Evolutionary conservation across 208 protist species (phyloP), one percentile per base, ranked within the genome.

Genomic region (Strigomonas galati): DNA sequence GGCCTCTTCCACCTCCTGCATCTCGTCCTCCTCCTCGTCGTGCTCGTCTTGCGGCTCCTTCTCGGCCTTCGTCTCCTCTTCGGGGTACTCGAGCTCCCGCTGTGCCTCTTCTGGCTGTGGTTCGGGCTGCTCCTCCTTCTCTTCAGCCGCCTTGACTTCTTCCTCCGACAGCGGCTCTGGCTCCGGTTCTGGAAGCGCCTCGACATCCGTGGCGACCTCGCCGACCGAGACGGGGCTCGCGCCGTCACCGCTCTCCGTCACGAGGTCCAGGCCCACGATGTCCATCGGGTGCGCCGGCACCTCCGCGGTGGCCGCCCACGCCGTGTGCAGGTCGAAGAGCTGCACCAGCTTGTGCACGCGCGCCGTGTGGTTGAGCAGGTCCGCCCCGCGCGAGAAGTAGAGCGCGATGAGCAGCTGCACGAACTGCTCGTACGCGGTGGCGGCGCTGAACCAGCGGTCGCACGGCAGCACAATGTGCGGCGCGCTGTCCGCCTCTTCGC

Each of bases 381-480:
- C 71, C 46, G 63, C 66, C 6, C 67, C 71, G 40, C 74, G 73
- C 35, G 78, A 62, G 35, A 81, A 84, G 64, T 66, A 81, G 37
- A 76, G 69, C 62, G 70, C 67, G 9, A 84, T 52, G 0, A 84
- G 71, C 4, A 80, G 43, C 26, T 53, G 53, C 49, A 62, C 59
- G 40, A 84, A 84, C 71, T 84, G 78, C 37, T 65, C 73, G 67
- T 81, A 84, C 24, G 74, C 67, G 37, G 62, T 83, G 35, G 54
- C 30, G 23, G 54, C 54, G 30, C 21, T 10, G 54, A 7, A 59
- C 54, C 54, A 59, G 30, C 30, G 30, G 24, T 59, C 54, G 54
- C 54, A 32, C 24, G 54, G 54, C 23, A 31, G 14, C 6, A 31
- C 54, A 2, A 59, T 28, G 30, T 7, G 30, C 21, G 30, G 14